Evolutionary conservation across 495 filamentous ascomycete genomes (phyloP), one percentile per base, ranked within the genome.

Genomic region (Trichoderma asperelloides): DNA sequence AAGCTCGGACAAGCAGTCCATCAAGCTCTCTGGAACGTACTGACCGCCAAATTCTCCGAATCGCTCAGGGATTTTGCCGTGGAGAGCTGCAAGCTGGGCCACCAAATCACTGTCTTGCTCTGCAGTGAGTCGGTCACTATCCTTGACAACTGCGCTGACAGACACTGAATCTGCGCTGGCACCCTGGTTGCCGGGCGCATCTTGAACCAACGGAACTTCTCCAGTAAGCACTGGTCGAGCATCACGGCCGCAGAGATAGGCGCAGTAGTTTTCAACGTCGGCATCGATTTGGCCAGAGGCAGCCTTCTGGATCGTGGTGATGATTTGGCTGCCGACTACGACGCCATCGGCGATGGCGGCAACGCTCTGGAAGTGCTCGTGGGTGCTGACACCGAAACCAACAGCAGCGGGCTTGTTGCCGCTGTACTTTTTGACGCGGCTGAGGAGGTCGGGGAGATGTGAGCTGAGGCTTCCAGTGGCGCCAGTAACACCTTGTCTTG

Each of bases 21-120:
- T 98, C 37, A 99, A 84, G 8, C 93, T 93, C 78, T 99, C 95
- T 1, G 95, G 96, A 0, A 99, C 94, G 72, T 98, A 99, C 76
- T 98, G 95, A n/a, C 95, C 95, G 71, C 95, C 95, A 70, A 96
- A 99, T 76, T 97, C 91, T 67, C 95, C 95, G 72, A 99, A 99
- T 16, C 94, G 88, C 65, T 91, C 85, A 3, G 94, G 92, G 40
- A 89, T 80, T 66, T 85, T 84, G 76, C 79, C 75, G 69, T 82
- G 79, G 51, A 82, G 76, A 8, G 78, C 76, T 0, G 77, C 70
- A 27, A 83, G 76, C 71, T 83, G 78, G 8, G 74, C 71, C 33
- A 82, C 77, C 21, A 84, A 76, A 45, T 77, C 77, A 39, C 75
- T 70, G 64, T 78, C 80, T 40, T 77, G 71, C 39, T 74, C 72